These are phyloP conservation scores for Ramalina peruviana DNA, from an alignment of 495 filamentous ascomycete species.

Conservation along the genomic window DNA sequence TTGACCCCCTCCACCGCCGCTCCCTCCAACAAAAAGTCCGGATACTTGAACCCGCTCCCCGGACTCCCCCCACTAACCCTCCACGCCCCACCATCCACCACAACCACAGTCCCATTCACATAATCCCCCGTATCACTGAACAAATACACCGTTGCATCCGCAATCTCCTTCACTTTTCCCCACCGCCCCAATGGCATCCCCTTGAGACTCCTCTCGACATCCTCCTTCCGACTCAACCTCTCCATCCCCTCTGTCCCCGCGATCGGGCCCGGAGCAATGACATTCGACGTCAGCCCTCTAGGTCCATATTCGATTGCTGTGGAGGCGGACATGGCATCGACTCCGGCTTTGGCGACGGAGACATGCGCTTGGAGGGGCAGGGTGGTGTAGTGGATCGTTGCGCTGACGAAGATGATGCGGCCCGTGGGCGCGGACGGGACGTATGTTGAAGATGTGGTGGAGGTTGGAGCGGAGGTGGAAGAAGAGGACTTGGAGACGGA, in stretches of 20 bases:
- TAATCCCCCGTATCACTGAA: slow-evolving; percentile 44
- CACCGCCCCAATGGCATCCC: slow-evolving; percentile 53
- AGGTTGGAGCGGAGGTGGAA: not conserved
- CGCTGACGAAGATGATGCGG: slow-evolving; percentile 75
- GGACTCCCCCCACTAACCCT: slow-evolving; percentile 27
- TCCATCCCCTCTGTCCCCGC: slow-evolving; percentile 48
- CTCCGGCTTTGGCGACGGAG: slow-evolving; percentile 75
- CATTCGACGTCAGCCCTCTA: slow-evolving; percentile 74
- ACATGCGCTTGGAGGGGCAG: slow-evolving; percentile 77
- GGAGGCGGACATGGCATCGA: slow-evolving; percentile 66
- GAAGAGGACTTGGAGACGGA: slow-evolving; percentile 44
- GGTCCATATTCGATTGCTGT: slow-evolving; percentile 81
- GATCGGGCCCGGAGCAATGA: slow-evolving; percentile 73
- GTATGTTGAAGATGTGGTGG: not conserved
- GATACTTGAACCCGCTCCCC: slow-evolving; percentile 33
- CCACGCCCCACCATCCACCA: slow-evolving; percentile 63
- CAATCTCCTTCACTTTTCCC: slow-evolving; percentile 77
- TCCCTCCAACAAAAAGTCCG: slow-evolving; percentile 48
- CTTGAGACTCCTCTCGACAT: slow-evolving; percentile 16
- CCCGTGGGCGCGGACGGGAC: slow-evolving; percentile 50
- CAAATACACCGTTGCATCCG: slow-evolving; percentile 59
- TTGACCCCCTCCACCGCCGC: slow-evolving; percentile 41
- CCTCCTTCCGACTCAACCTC: slow-evolving; percentile 35
- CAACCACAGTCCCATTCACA: slow-evolving; percentile 6
- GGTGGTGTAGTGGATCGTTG: slow-evolving; percentile 79